Conservation (phyloP, 441 rosid genomes). For the Adansonia madagascariensis region DNA sequence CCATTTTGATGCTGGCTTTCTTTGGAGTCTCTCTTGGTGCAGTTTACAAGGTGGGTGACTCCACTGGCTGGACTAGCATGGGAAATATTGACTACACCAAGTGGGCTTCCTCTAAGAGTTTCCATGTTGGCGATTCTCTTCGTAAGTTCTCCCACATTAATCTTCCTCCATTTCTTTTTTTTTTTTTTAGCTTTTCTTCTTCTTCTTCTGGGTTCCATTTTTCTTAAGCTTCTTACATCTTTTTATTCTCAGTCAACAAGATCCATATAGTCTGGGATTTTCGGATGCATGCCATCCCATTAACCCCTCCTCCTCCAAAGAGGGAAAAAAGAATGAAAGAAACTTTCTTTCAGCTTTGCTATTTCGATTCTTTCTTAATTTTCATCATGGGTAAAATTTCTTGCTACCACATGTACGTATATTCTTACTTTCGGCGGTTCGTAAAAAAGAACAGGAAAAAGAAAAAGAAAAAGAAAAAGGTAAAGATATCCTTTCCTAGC, state of each 20-base stretch:
- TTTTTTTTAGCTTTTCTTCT: neutral
- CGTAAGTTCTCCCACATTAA: neutral
- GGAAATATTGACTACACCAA: constrained; percentile 22
- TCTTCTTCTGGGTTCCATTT: no score
- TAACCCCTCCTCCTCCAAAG: no score
- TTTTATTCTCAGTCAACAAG: neutral
- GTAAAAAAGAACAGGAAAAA: neutral
- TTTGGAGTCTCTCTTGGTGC: constrained; percentile 14
- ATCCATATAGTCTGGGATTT: neutral
- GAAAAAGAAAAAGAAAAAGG: neutral
- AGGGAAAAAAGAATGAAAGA: no score
- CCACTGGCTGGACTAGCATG: constrained; percentile 13
- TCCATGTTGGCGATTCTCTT: constrained; percentile 28
- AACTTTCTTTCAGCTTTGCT: neutral
- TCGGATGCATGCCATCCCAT: neutral
- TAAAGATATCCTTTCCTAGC: no score
- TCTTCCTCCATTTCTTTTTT: neutral
- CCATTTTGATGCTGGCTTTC: neutral
- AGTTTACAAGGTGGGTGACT: constrained; percentile 23
- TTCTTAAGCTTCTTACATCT: no score
- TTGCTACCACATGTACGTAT: neutral
- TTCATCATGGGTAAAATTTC: neutral
- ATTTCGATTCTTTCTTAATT: neutral
- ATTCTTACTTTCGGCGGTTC: neutral
- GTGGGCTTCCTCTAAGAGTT: constrained; percentile 25